phyloP scores from a whole-genome alignment of 1,284 basidiomycete genomes.

The Irpex rosettiformis region DNA sequence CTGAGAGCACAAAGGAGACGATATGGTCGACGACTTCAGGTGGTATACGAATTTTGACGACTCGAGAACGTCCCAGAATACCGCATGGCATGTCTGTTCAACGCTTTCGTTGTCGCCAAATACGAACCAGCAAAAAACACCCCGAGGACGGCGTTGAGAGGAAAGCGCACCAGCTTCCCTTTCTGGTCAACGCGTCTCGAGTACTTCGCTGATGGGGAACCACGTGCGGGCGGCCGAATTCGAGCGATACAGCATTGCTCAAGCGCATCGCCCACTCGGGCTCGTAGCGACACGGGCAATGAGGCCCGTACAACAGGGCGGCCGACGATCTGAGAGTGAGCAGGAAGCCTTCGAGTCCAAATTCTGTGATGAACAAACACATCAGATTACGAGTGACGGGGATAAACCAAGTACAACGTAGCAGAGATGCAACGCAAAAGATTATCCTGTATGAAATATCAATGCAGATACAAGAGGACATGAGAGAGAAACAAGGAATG shows the following conservation, averaged over 20 bases:
- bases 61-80: not conserved
- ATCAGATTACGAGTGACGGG: not conserved
- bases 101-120: not conserved
- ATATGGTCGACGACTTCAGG: slow-evolving; percentile 42
- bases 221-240: not conserved
- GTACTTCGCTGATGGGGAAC: not conserved
- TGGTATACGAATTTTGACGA: slow-evolving; percentile 26
- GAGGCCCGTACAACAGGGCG: not conserved
- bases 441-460: not conserved
- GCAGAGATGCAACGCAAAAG: not conserved
- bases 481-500: slow-evolving; percentile 8
- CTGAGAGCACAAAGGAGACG: slow-evolving; percentile 29
- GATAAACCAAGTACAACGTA: not conserved
- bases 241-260: not conserved
- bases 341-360: not conserved
- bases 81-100: not conserved
- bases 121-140: not conserved
- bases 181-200: not conserved
- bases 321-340: not conserved
- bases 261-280: not conserved
- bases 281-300: not conserved
- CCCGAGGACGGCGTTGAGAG: too few relatives aligned
- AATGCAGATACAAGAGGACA: not conserved
- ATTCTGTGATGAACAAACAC: not conserved
- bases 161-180: not conserved